A percentile compares a stretch with the other conserved stretches of the same genome.
Evolutionary conservation across 163 green algal species (phyloP).

Genomic region (Trebouxiophyceae sp.): DNA sequence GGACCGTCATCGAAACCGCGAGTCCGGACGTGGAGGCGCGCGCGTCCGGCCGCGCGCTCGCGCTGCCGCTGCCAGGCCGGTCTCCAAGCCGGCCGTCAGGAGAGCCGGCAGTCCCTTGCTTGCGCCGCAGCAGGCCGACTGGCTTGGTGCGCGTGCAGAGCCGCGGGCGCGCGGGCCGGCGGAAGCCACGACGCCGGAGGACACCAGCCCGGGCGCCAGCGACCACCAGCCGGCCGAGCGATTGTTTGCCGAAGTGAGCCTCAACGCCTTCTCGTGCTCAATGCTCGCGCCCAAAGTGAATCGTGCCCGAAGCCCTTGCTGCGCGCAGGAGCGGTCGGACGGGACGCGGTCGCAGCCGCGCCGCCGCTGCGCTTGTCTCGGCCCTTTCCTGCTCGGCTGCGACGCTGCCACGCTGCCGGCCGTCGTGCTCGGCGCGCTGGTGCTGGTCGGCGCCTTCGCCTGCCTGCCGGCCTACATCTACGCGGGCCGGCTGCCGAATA

Average conservation of each 20-base stretch:
- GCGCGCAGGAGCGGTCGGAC: too few relatives aligned
- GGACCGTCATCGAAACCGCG: constrained; percentile 13
- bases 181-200: too few relatives aligned
- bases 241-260: too few relatives aligned
- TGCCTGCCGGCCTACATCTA: constrained; percentile 27
- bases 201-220: too few relatives aligned
- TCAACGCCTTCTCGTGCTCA: too few relatives aligned
- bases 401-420: too few relatives aligned
- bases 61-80: not conserved
- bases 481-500: constrained; percentile 2
- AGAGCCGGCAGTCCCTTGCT: not conserved
- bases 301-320: not conserved
- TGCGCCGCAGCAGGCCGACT: too few relatives aligned
- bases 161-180: too few relatives aligned
- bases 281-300: not conserved
- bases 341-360: not conserved
- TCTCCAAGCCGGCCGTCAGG: not conserved
- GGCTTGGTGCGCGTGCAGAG: too few relatives aligned
- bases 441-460: constrained; percentile 13
- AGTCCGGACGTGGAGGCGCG: not conserved
- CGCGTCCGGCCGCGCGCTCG: not conserved
- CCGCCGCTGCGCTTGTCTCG: not conserved
- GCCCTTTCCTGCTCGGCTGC: too few relatives aligned
- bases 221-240: too few relatives aligned
- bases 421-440: constrained; percentile 10